Percentiles rank a stretch among this genome's conserved stretches.
Conservation (phyloP, 2,329 filamentous ascomycete species). For the Colletotrichum euphorbiae region DNA sequence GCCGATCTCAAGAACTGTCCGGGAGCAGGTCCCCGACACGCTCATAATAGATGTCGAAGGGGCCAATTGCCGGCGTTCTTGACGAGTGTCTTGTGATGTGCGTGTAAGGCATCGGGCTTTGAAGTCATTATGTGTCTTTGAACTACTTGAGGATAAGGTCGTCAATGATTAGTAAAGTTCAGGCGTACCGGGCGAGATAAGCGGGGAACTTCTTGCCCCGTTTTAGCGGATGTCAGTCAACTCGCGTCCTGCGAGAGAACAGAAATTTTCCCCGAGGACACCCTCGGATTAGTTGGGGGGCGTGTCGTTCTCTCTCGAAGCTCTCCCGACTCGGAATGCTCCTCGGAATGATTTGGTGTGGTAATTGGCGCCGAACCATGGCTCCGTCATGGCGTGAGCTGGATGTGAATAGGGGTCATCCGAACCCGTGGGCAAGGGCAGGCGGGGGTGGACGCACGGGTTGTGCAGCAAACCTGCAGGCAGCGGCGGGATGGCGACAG, state of each 20-base stretch:
- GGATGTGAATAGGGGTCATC: slow-evolving; percentile 15
- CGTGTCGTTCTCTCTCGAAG: neutral
- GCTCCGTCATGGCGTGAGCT: slow-evolving; percentile 12
- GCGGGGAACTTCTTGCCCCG: slow-evolving; percentile 29
- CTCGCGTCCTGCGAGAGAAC: neutral
- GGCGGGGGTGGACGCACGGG: neutral
- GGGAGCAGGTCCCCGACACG: too few species aligned
- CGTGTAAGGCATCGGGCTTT: neutral
- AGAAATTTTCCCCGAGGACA: slow-evolving; percentile 11
- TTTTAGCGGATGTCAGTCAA: slow-evolving; percentile 14
- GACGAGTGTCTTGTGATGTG: too few species aligned
- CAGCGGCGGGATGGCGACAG: slow-evolving; percentile 15
- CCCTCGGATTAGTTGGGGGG: neutral
- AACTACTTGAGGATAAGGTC: too few species aligned
- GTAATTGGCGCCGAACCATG: slow-evolving; percentile 7
- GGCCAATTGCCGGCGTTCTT: too few species aligned
- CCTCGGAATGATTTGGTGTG: slow-evolving; percentile 4
- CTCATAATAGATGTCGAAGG: too few species aligned
- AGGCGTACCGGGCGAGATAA: neutral
- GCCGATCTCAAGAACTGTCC: neutral
- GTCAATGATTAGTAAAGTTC: slow-evolving; percentile 6
- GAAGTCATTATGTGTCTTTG: neutral
- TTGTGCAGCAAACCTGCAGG: neutral
- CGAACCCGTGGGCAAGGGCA: slow-evolving; percentile 12
- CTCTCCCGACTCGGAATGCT: slow-evolving; percentile 7